phyloP scores from a whole-genome alignment of 305 asterid species.

The Fraxinus sp. region DNA sequence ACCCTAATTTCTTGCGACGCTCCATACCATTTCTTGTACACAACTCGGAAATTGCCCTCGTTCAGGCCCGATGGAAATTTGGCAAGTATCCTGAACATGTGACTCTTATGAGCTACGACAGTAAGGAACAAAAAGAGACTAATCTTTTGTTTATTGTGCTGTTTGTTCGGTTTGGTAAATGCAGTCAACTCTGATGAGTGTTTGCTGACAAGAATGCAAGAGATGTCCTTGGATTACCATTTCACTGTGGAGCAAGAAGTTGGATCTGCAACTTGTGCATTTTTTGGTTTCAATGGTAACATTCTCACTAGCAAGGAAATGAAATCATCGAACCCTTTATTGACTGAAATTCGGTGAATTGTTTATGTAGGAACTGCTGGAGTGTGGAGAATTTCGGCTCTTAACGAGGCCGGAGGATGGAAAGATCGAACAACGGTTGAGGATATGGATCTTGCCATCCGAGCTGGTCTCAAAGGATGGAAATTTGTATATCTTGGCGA shows the following conservation, averaged over 20 bases:
- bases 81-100: constrained; percentile 40
- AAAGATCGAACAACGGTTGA: constrained; percentile 52
- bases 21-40: neutral
- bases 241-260: neutral
- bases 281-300: neutral
- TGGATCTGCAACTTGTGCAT: neutral
- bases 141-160: neutral
- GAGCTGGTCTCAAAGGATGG: constrained; percentile 55
- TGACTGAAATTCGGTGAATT: neutral
- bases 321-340: neutral
- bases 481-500: constrained; percentile 47
- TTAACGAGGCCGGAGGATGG: constrained; percentile 38
- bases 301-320: neutral
- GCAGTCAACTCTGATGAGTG: neutral
- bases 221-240: neutral
- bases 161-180: neutral
- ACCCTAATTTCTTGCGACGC: neutral
- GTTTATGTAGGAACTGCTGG: neutral
- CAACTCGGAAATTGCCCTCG: neutral
- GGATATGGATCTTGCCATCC: constrained; percentile 55
- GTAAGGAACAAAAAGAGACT: neutral
- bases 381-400: neutral
- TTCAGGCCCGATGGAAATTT: constrained; percentile 31
- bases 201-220: neutral
- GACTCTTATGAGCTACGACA: neutral